phyloP scores from a whole-genome alignment of 2,329 filamentous ascomycete genomes.

The Canariomyces notabilis region DNA sequence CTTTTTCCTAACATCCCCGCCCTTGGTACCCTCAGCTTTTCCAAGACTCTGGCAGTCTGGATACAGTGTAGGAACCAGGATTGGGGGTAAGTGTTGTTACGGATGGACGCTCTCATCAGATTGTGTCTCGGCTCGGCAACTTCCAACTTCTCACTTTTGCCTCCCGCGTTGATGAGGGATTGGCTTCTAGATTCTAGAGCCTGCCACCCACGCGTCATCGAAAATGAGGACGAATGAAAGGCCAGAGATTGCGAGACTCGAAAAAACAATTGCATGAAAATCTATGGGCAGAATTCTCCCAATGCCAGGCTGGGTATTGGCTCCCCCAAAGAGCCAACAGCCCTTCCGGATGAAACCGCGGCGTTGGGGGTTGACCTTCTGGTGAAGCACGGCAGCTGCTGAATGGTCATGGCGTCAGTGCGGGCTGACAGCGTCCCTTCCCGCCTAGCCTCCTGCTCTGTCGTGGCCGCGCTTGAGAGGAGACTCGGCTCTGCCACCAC shows the following conservation, averaged over 20 bases:
- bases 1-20: too few species aligned
- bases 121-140: too few species aligned
- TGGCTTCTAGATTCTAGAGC: background rate
- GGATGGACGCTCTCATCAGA: too few species aligned
- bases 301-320: background rate
- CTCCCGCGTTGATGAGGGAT: background rate
- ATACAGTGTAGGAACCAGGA: too few species aligned
- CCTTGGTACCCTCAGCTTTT: too few species aligned
- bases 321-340: constrained; percentile 1
- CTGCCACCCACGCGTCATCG: background rate
- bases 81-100: too few species aligned
- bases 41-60: too few species aligned
- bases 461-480: constrained; percentile 23
- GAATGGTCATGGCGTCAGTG: constrained; percentile 4
- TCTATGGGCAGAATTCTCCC: background rate
- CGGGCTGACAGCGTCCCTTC: constrained; percentile 3
- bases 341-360: constrained; percentile 9
- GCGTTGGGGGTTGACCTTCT: background rate
- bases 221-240: background rate
- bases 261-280: constrained; percentile 1
- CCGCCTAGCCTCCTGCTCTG: constrained; percentile 17
- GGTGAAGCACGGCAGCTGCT: constrained; percentile 1
- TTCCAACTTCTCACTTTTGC: too few species aligned
- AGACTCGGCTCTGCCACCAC: constrained; percentile 10
- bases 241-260: background rate